Evolutionary conservation across 192 early-diverging fungal species (phyloP), one percentile per base, ranked within the genome.

Genomic region (Phycomyces blakesleeanus): DNA sequence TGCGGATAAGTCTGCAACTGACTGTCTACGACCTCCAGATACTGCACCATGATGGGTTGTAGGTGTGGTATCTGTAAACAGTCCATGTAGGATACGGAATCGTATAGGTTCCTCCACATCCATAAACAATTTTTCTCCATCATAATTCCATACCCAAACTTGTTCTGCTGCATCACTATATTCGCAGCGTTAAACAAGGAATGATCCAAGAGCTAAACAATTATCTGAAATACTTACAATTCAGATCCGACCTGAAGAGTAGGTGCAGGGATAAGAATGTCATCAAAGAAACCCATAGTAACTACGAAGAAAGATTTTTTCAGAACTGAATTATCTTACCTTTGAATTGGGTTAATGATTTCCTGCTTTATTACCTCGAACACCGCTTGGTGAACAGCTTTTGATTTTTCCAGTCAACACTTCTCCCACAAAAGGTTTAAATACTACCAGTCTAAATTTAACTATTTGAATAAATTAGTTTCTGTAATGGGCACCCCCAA

Each of bases 401-500:
- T 85, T 78, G 27, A 98, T 85, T 49, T 85, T 87, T 16, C 95
- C 95, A 14, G 81, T 76, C 15, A 98, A 67, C 8, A 95, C 78
- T 72, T 98, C 94, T 37, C 92, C 93, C 54, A 87, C 74, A 72
- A 94, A 95, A 2, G 96, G 96, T 26, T 93, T 83, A 70, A 96
- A 98, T 29, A 96, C 87, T 12, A 95, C 77, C 75, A 98, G 71
- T 9, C 92, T 77, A 79, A 96, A 98, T 53, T 74, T 82, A 10
- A 89, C 92, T 79, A 51, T 52, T 51, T 34, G 29, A 34, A 29
- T 38, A 62, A 52, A 26, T 51, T 29, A 42, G 51, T 60, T 18
- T n/a, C 4, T 2, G 3, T 1, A 47, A 47, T 47, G 44, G 3
- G 11, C 11, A n/a, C 44, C 2, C 39, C n/a, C n/a, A n/a, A n/a